These are phyloP conservation scores for Capsicum pubescens DNA, from an alignment of 257 asterid species.

Conservation along the genomic window DNA sequence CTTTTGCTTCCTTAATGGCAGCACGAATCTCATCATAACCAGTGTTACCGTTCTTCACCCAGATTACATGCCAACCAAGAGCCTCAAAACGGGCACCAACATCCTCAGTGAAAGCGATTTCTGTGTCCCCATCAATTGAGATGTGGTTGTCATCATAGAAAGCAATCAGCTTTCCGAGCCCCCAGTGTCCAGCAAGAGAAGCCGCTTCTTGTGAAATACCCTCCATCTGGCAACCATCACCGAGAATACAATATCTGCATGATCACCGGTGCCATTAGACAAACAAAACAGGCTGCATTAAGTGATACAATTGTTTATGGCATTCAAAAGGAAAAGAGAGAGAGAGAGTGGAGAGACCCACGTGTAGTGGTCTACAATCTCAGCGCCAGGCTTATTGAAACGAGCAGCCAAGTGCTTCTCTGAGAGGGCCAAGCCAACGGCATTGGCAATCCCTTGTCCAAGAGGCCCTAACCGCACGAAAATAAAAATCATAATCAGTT, in stretches of 20 bases:
- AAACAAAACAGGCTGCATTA: conserved; percentile 31
- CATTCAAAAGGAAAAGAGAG: neutral
- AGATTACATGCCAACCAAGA: conserved; percentile 89
- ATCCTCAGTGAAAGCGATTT: conserved; percentile 79
- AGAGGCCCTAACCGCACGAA: conserved; percentile 69
- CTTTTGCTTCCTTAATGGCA: conserved; percentile 84
- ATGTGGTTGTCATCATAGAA: conserved; percentile 86
- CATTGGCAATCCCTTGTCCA: conserved; percentile 91
- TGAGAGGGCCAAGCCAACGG: conserved; percentile 89
- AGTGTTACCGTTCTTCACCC: conserved; percentile 88
- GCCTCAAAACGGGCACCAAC: conserved; percentile 76
- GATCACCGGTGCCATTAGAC: conserved; percentile 36
- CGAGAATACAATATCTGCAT: conserved; percentile 61
- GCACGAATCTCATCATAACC: conserved; percentile 91
- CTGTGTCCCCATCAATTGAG: conserved; percentile 89
- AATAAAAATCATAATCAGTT: conserved; percentile 31
- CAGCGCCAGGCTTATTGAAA: conserved; percentile 74
- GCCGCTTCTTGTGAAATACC: conserved; percentile 81
- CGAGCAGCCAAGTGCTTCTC: conserved; percentile 90
- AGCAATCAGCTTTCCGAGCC: conserved; percentile 86
- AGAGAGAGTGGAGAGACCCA: conserved; percentile 35
- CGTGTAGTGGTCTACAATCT: conserved; percentile 89
- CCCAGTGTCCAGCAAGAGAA: conserved; percentile 94
- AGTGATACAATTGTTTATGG: neutral
- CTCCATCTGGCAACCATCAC: conserved; percentile 95